Base-by-base conservation (phyloP, 2,329 filamentous ascomycete species). In the Alternaria tenuissima region DNA sequence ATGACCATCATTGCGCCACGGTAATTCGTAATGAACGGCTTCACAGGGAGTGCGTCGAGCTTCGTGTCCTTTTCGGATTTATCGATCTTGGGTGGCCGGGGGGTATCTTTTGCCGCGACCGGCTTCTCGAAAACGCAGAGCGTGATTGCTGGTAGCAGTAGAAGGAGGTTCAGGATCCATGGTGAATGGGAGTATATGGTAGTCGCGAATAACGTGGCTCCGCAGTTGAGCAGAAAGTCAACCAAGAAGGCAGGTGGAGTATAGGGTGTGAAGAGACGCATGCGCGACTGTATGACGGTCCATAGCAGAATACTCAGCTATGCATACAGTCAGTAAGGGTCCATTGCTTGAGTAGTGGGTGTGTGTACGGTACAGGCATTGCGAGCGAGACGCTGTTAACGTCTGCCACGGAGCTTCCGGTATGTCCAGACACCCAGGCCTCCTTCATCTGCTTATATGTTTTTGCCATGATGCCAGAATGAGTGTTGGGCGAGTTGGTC, bases 361-460 rank as follows among this genome's bases (percentile, higher is more conserved):
- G 46, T 58, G 66, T 69, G 59, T 68, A 71, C 72, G 62, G 68
- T 86, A 97, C 95, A 74, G 94, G 89, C 75, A 93, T 92, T 65
- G 96, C 90, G 49, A 91, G 86, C 48, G 92, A 93, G 69, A 98
- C 91, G 70, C 87, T 86, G 77, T 94, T 94, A 81, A 99, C 94
- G 78, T 99, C 95, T 68, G 85, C 82, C 62, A 96, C 89, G 32
- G 88, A 86, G 60, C 95, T 93, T 41, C 95, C 95, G 7, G 90
- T 89, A 30, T 97, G 87, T 77, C 93, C 92, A 55, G 94, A 97
- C 74, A 99, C 95, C 78, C 97, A 97, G 75, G 93, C 93, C 83
- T 96, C 94, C 82, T 99, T 99, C 69, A 91, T 85, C 73, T 91
- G 87, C 81, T 97, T 99, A 84, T 97, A 97, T 80, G 85, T 89